Conservation (phyloP, 2,329 filamentous ascomycete species). For the Ampelomyces quisqualis region DNA sequence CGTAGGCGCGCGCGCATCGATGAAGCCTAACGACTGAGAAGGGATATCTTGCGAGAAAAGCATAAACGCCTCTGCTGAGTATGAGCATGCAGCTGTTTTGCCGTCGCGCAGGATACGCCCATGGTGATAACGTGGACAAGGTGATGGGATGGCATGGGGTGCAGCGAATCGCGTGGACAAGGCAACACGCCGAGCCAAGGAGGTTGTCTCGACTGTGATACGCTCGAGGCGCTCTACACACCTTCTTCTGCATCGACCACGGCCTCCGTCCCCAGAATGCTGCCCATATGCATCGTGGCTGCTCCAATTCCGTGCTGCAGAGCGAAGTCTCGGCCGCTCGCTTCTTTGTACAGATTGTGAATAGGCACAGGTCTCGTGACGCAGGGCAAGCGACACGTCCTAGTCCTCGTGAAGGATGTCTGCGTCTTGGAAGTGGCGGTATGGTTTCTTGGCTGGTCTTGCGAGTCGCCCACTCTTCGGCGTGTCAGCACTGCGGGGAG, state of each 20-base stretch:
- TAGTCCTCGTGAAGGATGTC: background rate
- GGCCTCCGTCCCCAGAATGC: slow-evolving; percentile 48
- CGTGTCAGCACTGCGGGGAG: too few species aligned
- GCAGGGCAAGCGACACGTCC: slow-evolving; percentile 7
- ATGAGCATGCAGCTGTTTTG: slow-evolving; percentile 15
- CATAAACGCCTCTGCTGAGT: slow-evolving; percentile 73
- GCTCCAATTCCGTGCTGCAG: slow-evolving; percentile 6
- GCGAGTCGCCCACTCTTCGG: too few species aligned
- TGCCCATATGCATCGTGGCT: slow-evolving; percentile 25
- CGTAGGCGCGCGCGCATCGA: slow-evolving; percentile 67
- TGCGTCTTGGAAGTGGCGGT: slow-evolving; percentile 2
- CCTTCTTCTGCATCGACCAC: slow-evolving; percentile 63
- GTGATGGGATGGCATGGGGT: background rate
- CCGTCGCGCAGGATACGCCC: too few species aligned
- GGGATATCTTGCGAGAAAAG: slow-evolving; percentile 77
- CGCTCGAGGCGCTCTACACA: slow-evolving; percentile 31
- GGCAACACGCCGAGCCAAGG: slow-evolving; percentile 23
- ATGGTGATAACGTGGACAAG: too few species aligned
- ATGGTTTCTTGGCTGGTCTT: slow-evolving; percentile 11
- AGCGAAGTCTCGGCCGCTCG: slow-evolving; percentile 6
- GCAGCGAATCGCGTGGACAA: slow-evolving; percentile 21
- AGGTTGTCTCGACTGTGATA: slow-evolving; percentile 11
- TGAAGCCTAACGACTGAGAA: slow-evolving; percentile 70
- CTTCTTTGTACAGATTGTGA: slow-evolving; percentile 4
- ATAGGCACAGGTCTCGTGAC: slow-evolving; percentile 3